Conservation (phyloP, 805 yeast species). For the Ogataea corticis region DNA sequence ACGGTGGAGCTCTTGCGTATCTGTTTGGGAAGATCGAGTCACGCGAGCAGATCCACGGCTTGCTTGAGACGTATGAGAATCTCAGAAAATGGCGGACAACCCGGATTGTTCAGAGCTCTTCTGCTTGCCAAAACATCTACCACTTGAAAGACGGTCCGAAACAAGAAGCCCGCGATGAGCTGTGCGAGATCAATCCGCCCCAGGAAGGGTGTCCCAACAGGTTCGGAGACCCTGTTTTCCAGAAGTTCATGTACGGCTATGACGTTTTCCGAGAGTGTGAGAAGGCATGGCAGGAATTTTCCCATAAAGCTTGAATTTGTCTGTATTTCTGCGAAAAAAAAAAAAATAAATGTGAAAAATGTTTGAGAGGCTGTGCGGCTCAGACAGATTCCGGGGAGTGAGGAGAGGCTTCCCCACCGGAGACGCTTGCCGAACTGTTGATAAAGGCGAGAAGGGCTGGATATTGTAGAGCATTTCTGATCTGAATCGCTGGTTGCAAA, state of each 20-base stretch:
- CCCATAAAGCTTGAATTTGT: not conserved
- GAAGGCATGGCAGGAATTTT: conserved; percentile 7
- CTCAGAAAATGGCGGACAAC: conserved; percentile 12
- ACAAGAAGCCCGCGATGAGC: conserved; percentile 7
- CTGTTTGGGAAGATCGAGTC: conserved; percentile 11
- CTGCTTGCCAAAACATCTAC: conserved; percentile 11
- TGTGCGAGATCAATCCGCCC: conserved; percentile 10
- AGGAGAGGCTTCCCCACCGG: conserved; percentile 3
- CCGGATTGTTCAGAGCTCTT: conserved; percentile 9
- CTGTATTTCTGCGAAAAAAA: not conserved
- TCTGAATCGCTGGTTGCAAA: no score
- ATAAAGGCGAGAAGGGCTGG: no score
- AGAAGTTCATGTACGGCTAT: conserved; percentile 12
- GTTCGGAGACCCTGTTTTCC: conserved; percentile 13
- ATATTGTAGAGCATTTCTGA: no score
- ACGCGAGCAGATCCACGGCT: conserved; percentile 4
- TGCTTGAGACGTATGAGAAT: conserved; percentile 6
- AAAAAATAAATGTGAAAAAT: not conserved
- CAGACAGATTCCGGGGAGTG: not conserved
- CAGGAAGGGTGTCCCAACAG: conserved; percentile 11
- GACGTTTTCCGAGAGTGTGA: conserved; percentile 12
- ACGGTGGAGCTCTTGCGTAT: conserved; percentile 11
- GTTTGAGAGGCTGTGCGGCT: conserved; percentile 4
- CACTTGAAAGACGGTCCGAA: conserved; percentile 10
- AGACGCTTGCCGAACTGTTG: not conserved